Evolutionary conservation across 1,139 yeast species (phyloP).

Genomic region (Debaryomyces sp.): DNA sequence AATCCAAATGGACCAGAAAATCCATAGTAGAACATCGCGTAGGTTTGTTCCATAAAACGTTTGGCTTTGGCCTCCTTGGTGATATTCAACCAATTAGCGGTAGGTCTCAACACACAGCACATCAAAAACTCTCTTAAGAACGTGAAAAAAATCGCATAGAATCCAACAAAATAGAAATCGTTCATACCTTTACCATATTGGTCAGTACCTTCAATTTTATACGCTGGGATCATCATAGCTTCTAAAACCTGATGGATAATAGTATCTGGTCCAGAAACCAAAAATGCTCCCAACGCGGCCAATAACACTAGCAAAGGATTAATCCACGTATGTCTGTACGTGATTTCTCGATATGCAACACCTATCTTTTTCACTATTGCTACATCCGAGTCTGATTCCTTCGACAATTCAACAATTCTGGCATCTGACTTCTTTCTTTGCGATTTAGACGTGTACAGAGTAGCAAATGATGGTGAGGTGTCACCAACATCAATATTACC

Average conservation of each 20-base stretch:
- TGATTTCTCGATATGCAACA: constrained; percentile 60
- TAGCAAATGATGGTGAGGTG: constrained; percentile 51
- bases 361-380: constrained; percentile 54
- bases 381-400: constrained; percentile 33
- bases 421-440: constrained; percentile 36
- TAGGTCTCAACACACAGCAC: constrained; percentile 78
- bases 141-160: constrained; percentile 84
- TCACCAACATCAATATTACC: constrained; percentile 65
- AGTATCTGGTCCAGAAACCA: constrained; percentile 55
- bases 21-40: constrained; percentile 80
- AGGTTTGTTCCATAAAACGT: constrained; percentile 93
- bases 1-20: constrained; percentile 84
- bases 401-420: constrained; percentile 34
- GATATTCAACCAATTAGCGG: constrained; percentile 60
- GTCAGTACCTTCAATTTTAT: constrained; percentile 57
- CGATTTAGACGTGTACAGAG: constrained; percentile 45
- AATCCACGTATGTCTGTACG: constrained; percentile 79
- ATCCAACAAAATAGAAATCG: constrained; percentile 79
- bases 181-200: constrained; percentile 85
- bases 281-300: constrained; percentile 40
- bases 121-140: constrained; percentile 88
- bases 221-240: constrained; percentile 69
- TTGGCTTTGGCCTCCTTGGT: constrained; percentile 59
- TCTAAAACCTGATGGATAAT: constrained; percentile 59
- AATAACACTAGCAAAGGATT: constrained; percentile 58